Evolutionary conservation across 2,329 filamentous ascomycete genomes (phyloP), one percentile per base, ranked within the genome.

Genomic region (Alternaria tenuissima): DNA sequence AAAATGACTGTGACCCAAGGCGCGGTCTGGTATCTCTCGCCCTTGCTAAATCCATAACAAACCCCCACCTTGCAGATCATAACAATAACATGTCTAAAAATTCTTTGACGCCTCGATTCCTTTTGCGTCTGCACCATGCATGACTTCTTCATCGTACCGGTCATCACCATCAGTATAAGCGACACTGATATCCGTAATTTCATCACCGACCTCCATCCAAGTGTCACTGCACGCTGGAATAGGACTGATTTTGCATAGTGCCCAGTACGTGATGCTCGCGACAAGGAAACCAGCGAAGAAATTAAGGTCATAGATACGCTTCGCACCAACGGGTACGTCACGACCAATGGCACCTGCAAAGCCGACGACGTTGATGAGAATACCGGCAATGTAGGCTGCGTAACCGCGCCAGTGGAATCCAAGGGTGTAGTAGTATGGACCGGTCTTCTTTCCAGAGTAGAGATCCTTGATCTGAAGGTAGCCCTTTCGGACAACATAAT

Each of bases 361-460:
- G 0, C 94, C 94, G 5, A 97, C 92, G 4, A 97, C 91, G 69
- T 97, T 97, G 82, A 96, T 90, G 5, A 95, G 76, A 63, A 97
- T 96, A 12, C 93, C 93, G 1, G 87, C 82, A 60, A 96, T 86
- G 76, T 97, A 96, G 0, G 94, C 91, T 0, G 83, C 86, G 70
- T 96, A 97, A 2, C 88, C 94, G 42, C 92, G 89, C 91, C 91
- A 95, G 76, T 94, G 88, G 75, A 96, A 80, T 20, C 94, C 94
- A 49, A 80, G 86, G 0, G 81, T 87, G 80, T 85, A 95, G 78
- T 86, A 94, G 79, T 97, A 97, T 0, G 88, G 90, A 0, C 87
- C 87, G 0, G 80, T 81, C 56, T 82, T 84, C 55, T 88, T 87
- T 9, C 86, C 90, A 52, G 90, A 89, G 82, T 96, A 97, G 0